Percentiles rank a stretch among this genome's conserved stretches.
These are phyloP conservation scores for Apiotrichum porosum DNA, from an alignment of 1,284 basidiomycete genomes.

Conservation along the genomic window DNA sequence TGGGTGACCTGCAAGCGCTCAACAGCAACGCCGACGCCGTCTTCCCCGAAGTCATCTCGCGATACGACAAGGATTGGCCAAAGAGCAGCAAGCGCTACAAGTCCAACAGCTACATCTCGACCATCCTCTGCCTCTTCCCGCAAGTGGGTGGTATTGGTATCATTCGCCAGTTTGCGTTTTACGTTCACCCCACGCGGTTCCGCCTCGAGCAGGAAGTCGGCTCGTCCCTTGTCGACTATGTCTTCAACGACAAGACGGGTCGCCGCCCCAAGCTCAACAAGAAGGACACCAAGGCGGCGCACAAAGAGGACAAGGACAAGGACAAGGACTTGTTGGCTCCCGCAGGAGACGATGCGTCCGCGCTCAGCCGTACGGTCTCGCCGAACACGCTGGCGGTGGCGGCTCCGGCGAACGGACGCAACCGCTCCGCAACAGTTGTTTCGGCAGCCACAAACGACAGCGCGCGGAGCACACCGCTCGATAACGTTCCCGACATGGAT, in stretches of 20 bases:
- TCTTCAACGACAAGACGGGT: slow-evolving; percentile 56
- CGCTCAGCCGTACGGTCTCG: neutral
- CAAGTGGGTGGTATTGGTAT: slow-evolving; percentile 93
- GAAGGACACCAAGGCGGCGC: slow-evolving; percentile 4
- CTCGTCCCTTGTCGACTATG: slow-evolving; percentile 78
- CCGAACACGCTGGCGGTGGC: neutral
- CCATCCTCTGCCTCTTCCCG: slow-evolving; percentile 67
- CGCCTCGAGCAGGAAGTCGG: slow-evolving; percentile 82
- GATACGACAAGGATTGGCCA: slow-evolving; percentile 37
- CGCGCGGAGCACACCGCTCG: neutral
- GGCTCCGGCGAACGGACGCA: neutral
- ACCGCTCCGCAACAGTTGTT: neutral
- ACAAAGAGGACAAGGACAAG: slow-evolving; percentile 39
- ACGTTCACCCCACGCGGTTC: slow-evolving; percentile 79
- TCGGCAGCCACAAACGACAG: neutral
- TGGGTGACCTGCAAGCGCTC: slow-evolving; percentile 74
- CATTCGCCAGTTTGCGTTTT: slow-evolving; percentile 75
- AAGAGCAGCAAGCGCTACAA: slow-evolving; percentile 52
- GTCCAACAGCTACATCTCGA: slow-evolving; percentile 16
- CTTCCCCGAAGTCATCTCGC: slow-evolving; percentile 88
- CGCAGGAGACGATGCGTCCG: neutral
- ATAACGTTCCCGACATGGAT: slow-evolving; percentile 26
- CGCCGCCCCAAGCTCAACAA: slow-evolving; percentile 20
- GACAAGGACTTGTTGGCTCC: neutral
- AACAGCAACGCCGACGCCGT: slow-evolving; percentile 78